phyloP scores from a whole-genome alignment of 768 basidiomycete genomes.

The Leccinum imitatum region DNA sequence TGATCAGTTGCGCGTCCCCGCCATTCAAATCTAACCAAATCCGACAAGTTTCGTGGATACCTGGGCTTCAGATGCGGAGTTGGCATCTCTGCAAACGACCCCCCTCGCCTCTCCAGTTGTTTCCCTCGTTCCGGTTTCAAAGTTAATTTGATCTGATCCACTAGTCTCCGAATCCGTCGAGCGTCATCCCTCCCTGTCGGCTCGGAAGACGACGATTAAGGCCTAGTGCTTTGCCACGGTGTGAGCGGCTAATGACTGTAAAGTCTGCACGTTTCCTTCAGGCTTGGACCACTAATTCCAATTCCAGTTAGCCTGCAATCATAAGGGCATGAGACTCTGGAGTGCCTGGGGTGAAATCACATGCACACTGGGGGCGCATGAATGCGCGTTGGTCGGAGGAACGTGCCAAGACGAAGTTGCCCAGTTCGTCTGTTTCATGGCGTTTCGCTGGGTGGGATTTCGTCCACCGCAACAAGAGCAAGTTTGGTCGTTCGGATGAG shows the following conservation, averaged over 20 bases:
- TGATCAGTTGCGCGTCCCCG: neutral
- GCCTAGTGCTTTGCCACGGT: neutral
- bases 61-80: neutral
- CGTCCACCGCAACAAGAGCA: neutral
- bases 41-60: conserved; percentile 1
- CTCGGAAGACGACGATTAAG: neutral
- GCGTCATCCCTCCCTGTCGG: neutral
- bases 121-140: conserved; percentile 2
- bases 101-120: neutral
- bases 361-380: neutral
- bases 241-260: neutral
- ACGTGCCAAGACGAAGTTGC: neutral
- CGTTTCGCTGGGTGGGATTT: neutral
- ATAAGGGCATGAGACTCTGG: neutral
- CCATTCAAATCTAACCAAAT: conserved; percentile 25
- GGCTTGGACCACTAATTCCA: neutral
- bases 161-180: neutral
- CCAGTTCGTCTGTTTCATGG: neutral
- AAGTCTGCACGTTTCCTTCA: neutral
- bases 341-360: conserved; percentile 11
- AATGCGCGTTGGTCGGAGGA: neutral
- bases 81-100: conserved; percentile 4
- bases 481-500: neutral
- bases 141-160: neutral
- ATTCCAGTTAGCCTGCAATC: neutral